Evolutionary conservation across 495 filamentous ascomycete genomes (phyloP).

Genomic region (Endocarpon pusillum): DNA sequence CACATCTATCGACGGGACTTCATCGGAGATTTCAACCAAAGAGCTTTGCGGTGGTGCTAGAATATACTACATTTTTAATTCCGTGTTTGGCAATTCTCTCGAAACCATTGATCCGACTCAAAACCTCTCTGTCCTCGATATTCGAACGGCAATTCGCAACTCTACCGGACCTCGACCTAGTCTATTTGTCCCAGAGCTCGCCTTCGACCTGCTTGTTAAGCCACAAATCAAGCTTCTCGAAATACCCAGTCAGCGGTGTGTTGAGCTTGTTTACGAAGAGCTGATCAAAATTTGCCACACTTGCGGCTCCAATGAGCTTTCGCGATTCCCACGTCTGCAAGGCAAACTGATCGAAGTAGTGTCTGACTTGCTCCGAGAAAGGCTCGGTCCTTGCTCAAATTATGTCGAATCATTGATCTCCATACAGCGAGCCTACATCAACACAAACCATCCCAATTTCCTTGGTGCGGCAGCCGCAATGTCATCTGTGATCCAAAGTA

Average conservation of each 20-base stretch:
- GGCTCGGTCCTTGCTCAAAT: constrained; percentile 66
- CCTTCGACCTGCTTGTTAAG: constrained; percentile 94
- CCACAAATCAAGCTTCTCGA: constrained; percentile 96
- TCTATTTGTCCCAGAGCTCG: constrained; percentile 91
- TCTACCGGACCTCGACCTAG: constrained; percentile 92
- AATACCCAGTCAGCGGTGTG: constrained; percentile 87
- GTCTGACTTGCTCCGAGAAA: constrained; percentile 85
- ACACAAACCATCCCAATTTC: constrained; percentile 99
- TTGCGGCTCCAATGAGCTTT: constrained; percentile 85
- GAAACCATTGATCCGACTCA: constrained; percentile 91
- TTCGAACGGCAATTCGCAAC: constrained; percentile 94
- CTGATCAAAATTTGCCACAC: constrained; percentile 99
- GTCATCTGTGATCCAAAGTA: constrained; percentile 84
- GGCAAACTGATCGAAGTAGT: constrained; percentile 97
- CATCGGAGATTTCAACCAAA: constrained; percentile 95
- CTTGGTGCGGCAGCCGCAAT: constrained; percentile 95
- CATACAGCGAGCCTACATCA: constrained; percentile 96
- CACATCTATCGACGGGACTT: constrained; percentile 95
- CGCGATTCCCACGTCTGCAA: constrained; percentile 83
- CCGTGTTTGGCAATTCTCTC: constrained; percentile 91
- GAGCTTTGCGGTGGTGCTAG: constrained; percentile 92
- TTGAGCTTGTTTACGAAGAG: constrained; percentile 96
- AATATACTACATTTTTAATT: constrained; percentile 99
- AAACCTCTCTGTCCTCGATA: constrained; percentile 91
- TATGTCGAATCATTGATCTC: constrained; percentile 95